Evolutionary conservation across 352 stramenopile species (phyloP).

Genomic region (Phytophthora gonapodyides): DNA sequence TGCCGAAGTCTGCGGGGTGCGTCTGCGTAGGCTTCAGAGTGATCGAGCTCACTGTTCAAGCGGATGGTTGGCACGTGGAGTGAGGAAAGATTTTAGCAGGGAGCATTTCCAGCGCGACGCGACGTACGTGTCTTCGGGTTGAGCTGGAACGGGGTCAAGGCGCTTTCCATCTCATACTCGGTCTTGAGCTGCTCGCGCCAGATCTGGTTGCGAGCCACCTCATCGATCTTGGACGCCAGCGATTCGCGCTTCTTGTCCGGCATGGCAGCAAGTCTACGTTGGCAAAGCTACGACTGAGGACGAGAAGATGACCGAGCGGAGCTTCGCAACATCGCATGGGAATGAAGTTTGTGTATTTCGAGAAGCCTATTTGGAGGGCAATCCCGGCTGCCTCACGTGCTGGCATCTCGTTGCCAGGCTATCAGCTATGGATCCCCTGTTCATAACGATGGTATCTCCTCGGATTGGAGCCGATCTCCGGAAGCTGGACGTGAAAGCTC

Average conservation of each 20-base stretch:
- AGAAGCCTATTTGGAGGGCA: slow-evolving; percentile 33
- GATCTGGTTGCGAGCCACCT: slow-evolving; percentile 88
- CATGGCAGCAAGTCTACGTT: slow-evolving; percentile 34
- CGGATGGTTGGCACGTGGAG: not conserved
- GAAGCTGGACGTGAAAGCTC: not conserved
- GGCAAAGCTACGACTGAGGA: slow-evolving; percentile 13
- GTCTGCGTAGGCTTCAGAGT: slow-evolving; percentile 78
- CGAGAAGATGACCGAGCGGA: not conserved
- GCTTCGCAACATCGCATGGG: slow-evolving; percentile 24
- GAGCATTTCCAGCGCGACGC: no score
- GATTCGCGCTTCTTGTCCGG: slow-evolving; percentile 80
- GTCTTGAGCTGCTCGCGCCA: slow-evolving; percentile 89
- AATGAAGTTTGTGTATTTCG: slow-evolving; percentile 33
- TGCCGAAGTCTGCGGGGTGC: slow-evolving; percentile 74
- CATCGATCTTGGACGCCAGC: slow-evolving; percentile 80
- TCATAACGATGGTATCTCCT: no score
- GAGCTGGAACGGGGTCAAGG: slow-evolving; percentile 80
- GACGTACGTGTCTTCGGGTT: slow-evolving; percentile 79
- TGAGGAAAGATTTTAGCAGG: not conserved
- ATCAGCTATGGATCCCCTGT: not conserved
- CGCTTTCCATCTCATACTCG: slow-evolving; percentile 78
- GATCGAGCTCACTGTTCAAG: slow-evolving; percentile 67
- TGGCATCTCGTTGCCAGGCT: no score
- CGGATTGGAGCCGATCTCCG: no score
- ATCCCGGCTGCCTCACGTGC: not conserved